Conservation (phyloP, 345 rosid species). For the Cochlearia excelsa region DNA sequence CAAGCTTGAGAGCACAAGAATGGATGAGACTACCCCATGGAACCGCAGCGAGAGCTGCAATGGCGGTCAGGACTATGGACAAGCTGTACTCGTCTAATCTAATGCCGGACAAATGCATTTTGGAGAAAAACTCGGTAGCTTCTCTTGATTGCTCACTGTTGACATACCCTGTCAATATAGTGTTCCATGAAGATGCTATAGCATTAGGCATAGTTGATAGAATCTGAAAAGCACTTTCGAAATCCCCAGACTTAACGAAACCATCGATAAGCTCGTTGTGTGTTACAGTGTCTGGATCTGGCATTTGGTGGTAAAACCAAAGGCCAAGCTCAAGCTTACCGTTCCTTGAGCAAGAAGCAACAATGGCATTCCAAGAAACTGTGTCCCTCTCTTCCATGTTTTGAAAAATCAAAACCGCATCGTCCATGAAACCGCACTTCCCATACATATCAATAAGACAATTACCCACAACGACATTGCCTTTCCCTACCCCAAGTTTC, state of each 20-base stretch:
- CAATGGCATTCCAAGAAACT: constrained; percentile 76
- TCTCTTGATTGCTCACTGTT: constrained; percentile 46
- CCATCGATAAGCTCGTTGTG: constrained; percentile 70
- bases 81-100: constrained; percentile 55
- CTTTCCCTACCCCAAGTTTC: constrained; percentile 48
- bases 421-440: constrained; percentile 55
- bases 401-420: constrained; percentile 51
- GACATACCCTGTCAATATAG: constrained; percentile 65
- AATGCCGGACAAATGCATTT: constrained; percentile 51
- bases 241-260: constrained; percentile 55
- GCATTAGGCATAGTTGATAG: constrained; percentile 51
- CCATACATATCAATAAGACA: constrained; percentile 89
- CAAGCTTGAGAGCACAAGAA: constrained; percentile 41
- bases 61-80: constrained; percentile 60
- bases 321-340: constrained; percentile 49
- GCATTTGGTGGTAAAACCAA: constrained; percentile 50
- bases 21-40: constrained; percentile 67
- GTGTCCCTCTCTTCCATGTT: constrained; percentile 52
- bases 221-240: constrained; percentile 46
- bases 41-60: constrained; percentile 54
- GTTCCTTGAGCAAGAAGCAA: constrained; percentile 74
- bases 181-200: constrained; percentile 81
- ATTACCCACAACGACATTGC: constrained; percentile 48
- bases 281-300: constrained; percentile 64
- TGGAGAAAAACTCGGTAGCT: constrained; percentile 50